Conservation (phyloP, 2,329 filamentous ascomycete genomes). For the Alternaria viburni region DNA sequence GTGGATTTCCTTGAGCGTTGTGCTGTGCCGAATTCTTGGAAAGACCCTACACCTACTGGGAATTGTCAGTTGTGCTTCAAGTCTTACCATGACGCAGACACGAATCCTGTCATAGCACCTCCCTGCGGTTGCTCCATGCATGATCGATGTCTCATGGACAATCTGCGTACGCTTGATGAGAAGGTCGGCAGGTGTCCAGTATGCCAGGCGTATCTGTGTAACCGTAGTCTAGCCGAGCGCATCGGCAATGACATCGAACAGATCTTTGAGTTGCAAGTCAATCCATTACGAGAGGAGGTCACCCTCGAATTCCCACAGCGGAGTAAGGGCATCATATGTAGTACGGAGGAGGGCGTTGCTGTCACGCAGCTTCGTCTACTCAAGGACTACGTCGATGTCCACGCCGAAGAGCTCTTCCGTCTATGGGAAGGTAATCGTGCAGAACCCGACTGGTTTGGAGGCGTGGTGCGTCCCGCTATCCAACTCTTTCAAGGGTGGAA, state of each 20-base stretch:
- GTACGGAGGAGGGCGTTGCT: conserved; percentile 17
- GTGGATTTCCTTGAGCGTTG: conserved; percentile 5
- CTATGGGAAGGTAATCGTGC: conserved; percentile 2
- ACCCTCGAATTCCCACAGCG: conserved; percentile 12
- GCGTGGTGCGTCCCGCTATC: conserved; percentile 6
- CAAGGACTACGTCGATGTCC: conserved; percentile 18
- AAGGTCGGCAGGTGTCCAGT: conserved; percentile 9
- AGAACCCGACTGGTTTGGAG: conserved; percentile 12
- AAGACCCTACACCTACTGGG: background rate
- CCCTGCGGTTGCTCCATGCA: conserved; percentile 5
- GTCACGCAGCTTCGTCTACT: conserved; percentile 12
- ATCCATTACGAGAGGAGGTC: background rate
- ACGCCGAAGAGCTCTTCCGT: conserved; percentile 13
- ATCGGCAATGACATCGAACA: conserved; percentile 13
- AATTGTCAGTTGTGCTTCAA: conserved; percentile 8
- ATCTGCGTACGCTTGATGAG: conserved; percentile 1
- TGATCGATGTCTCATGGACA: conserved; percentile 5
- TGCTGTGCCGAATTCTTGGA: background rate
- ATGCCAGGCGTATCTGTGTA: conserved; percentile 5
- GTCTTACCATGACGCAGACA: background rate
- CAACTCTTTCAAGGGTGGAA: conserved; percentile 17
- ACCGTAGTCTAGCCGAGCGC: conserved; percentile 13
- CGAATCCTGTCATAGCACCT: background rate
- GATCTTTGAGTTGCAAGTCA: conserved; percentile 15
- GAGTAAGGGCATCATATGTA: background rate